Percentiles rank a stretch among this genome's conserved stretches.
phyloP scores from a whole-genome alignment of 2,329 filamentous ascomycete species.

The Talaromyces sp. region DNA sequence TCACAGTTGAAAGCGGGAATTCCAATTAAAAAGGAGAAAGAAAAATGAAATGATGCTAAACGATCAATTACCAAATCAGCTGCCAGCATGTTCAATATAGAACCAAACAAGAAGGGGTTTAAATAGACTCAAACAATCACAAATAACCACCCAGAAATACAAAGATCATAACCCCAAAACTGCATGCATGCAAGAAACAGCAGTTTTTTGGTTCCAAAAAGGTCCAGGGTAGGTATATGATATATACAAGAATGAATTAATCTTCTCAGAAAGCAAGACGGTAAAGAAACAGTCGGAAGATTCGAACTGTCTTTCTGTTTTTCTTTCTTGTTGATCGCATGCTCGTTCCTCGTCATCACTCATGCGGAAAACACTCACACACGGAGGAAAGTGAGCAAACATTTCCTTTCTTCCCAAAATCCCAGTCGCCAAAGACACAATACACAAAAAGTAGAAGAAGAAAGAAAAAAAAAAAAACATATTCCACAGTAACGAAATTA shows the following conservation, averaged over 20 bases:
- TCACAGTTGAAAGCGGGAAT: neutral
- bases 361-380: neutral
- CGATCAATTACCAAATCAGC: neutral
- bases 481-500: constrained; percentile 20
- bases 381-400: neutral
- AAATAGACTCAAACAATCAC: neutral
- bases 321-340: constrained; percentile 15
- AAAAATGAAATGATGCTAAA: neutral
- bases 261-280: neutral
- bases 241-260: neutral
- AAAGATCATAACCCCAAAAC: neutral
- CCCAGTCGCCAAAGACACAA: constrained; percentile 8
- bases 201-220: neutral
- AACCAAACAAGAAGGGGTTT: neutral
- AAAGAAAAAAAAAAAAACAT: constrained; percentile 18
- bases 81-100: neutral
- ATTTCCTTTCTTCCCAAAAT: neutral
- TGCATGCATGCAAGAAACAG: neutral
- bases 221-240: neutral
- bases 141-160: neutral
- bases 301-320: constrained; percentile 9
- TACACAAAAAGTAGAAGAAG: constrained; percentile 1
- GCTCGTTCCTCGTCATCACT: constrained; percentile 25
- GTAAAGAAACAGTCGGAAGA: neutral
- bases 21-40: neutral